Percentiles rank a stretch among this genome's conserved stretches.
These are phyloP conservation scores for Polytolypa hystricis DNA, from an alignment of 2,329 filamentous ascomycete species.

Conservation along the genomic window DNA sequence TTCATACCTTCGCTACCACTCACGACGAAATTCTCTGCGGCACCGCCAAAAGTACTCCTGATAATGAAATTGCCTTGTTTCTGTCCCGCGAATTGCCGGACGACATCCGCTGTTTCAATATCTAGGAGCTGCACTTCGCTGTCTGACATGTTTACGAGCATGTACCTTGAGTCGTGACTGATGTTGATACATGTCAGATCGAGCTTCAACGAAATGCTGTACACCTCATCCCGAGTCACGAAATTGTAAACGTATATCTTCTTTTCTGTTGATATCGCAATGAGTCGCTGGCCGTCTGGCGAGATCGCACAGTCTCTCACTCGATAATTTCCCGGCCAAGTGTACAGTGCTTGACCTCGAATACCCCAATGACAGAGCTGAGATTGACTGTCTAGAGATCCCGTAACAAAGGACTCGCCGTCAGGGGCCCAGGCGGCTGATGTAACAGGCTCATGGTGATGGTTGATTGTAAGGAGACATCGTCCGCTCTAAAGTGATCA, in stretches of 20 bases:
- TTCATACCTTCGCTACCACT: conserved; percentile 76
- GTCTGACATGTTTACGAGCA: conserved; percentile 73
- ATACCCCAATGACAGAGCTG: conserved; percentile 63
- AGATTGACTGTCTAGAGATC: conserved; percentile 56
- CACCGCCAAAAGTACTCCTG: conserved; percentile 73
- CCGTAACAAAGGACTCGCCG: conserved; percentile 65
- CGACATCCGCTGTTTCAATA: conserved; percentile 57
- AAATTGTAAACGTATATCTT: conserved; percentile 77
- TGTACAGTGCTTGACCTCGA: conserved; percentile 49
- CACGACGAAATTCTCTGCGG: conserved; percentile 80
- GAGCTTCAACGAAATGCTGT: conserved; percentile 57
- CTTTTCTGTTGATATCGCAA: conserved; percentile 60
- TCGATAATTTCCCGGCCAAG: conserved; percentile 60
- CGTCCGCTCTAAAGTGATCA: conserved; percentile 45
- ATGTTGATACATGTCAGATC: conserved; percentile 71
- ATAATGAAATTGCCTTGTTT: conserved; percentile 69
- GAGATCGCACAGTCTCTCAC: conserved; percentile 81
- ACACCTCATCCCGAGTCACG: conserved; percentile 60
- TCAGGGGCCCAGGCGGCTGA: conserved; percentile 83
- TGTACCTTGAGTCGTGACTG: conserved; percentile 65
- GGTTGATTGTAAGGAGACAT: conserved; percentile 52
- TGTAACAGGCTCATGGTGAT: conserved; percentile 75
- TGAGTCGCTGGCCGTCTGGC: conserved; percentile 64
- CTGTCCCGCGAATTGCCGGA: conserved; percentile 66
- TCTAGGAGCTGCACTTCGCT: conserved; percentile 71